A percentile compares a stretch with the other conserved stretches of the same genome.
These are phyloP conservation scores for Pezicula carpinea DNA, from an alignment of 2,329 filamentous ascomycete species.

Conservation along the genomic window DNA sequence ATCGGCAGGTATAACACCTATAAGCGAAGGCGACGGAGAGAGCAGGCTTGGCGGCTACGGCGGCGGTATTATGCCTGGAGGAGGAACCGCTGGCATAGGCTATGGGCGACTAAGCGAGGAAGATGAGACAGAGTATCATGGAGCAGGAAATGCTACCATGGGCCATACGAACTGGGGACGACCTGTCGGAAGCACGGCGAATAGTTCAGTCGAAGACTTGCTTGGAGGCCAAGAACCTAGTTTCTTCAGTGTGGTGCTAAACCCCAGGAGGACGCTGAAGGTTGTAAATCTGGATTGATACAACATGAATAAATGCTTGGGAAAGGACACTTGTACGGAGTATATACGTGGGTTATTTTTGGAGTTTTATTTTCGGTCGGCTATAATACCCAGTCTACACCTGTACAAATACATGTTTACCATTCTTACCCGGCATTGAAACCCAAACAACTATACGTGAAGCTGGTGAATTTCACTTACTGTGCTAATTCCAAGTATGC, in stretches of 20 bases:
- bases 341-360: no score
- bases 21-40: constrained; percentile 5
- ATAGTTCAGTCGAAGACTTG: constrained; percentile 47
- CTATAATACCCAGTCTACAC: no score
- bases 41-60: constrained; percentile 9
- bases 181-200: constrained; percentile 32
- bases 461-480: no score
- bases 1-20: constrained; percentile 1
- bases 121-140: constrained; percentile 18
- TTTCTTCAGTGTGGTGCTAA: constrained; percentile 66
- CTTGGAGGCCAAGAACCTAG: constrained; percentile 61
- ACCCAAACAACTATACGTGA: no score
- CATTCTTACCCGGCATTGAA: no score
- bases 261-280: constrained; percentile 62
- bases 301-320: not conserved
- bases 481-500: no score
- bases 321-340: no score
- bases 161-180: constrained; percentile 26
- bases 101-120: constrained; percentile 26
- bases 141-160: constrained; percentile 11
- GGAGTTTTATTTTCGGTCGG: no score
- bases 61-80: constrained; percentile 17
- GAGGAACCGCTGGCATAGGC: not conserved
- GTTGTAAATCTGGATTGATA: constrained; percentile 52
- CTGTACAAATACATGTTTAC: no score